Evolutionary conservation across 2,329 filamentous ascomycete species (phyloP).

Genomic region (Aureobasidium leucospermi): DNA sequence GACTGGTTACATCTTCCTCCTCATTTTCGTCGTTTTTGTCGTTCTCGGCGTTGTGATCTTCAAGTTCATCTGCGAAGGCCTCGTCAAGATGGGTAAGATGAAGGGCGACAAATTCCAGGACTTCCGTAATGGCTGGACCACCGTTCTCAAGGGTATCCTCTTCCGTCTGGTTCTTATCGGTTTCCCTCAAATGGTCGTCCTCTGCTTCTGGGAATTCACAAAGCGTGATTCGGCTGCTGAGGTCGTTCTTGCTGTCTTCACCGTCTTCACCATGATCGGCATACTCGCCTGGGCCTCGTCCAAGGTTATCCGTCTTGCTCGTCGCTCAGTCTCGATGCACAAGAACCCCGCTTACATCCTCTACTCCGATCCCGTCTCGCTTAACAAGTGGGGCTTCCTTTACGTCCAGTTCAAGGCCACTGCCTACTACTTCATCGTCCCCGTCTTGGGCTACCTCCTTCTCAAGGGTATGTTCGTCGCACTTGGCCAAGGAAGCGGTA

Average conservation of each 20-base stretch:
- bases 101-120: slow-evolving; percentile 81
- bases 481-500: slow-evolving; percentile 63
- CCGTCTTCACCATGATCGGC: slow-evolving; percentile 70
- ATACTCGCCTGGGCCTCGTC: slow-evolving; percentile 79
- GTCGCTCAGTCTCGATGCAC: slow-evolving; percentile 82
- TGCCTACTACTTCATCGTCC: slow-evolving; percentile 90
- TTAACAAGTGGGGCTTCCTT: slow-evolving; percentile 98
- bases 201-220: slow-evolving; percentile 92
- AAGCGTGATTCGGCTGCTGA: slow-evolving; percentile 76
- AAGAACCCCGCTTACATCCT: slow-evolving; percentile 96
- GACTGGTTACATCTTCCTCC: slow-evolving; percentile 83
- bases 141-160: slow-evolving; percentile 85
- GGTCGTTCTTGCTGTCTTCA: slow-evolving; percentile 80
- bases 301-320: slow-evolving; percentile 85
- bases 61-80: slow-evolving; percentile 72
- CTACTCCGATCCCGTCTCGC: slow-evolving; percentile 84
- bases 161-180: slow-evolving; percentile 83
- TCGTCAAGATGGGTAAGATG: slow-evolving; percentile 68
- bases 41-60: slow-evolving; percentile 66
- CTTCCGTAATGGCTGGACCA: slow-evolving; percentile 90
- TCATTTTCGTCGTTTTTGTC: slow-evolving; percentile 71
- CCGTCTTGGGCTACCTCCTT: slow-evolving; percentile 69
- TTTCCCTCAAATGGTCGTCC: slow-evolving; percentile 82
- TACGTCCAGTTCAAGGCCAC: slow-evolving; percentile 96
- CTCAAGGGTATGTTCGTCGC: slow-evolving; percentile 86